Evolutionary conservation across 2,329 filamentous ascomycete genomes (phyloP).

Genomic region (Cladosporium velox): DNA sequence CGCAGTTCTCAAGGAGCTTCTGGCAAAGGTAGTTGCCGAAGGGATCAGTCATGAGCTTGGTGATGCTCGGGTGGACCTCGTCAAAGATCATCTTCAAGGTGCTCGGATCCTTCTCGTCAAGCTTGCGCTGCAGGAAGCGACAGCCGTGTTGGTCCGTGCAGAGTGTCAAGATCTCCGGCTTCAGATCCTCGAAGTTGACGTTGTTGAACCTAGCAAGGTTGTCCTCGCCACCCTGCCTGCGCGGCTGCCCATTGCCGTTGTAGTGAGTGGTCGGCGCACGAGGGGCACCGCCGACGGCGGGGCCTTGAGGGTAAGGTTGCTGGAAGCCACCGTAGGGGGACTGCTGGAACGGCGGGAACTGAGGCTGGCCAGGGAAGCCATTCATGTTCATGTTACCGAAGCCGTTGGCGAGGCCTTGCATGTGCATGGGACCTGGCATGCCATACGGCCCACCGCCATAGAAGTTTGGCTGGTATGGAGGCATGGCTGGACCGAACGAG

Average conservation of each 20-base stretch:
- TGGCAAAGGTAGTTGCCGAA: slow-evolving; percentile 99
- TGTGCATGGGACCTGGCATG: slow-evolving; percentile 24
- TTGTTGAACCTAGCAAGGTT: slow-evolving; percentile 63
- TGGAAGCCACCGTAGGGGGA: slow-evolving; percentile 60
- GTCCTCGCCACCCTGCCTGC: slow-evolving; percentile 15
- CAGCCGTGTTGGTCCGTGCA: slow-evolving; percentile 99
- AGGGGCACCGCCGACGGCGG: slow-evolving; percentile 32
- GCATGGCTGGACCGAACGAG: slow-evolving; percentile 20
- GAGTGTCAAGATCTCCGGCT: slow-evolving; percentile 80
- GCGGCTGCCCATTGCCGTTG: slow-evolving; percentile 12
- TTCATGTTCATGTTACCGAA: slow-evolving; percentile 67
- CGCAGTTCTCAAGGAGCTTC: slow-evolving; percentile 94
- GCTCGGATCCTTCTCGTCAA: slow-evolving; percentile 83
- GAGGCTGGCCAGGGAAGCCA: slow-evolving; percentile 45
- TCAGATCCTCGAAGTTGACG: slow-evolving; percentile 75
- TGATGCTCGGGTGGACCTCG: slow-evolving; percentile 89
- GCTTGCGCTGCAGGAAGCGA: slow-evolving; percentile 93
- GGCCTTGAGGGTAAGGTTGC: slow-evolving; percentile 44
- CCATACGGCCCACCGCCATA: slow-evolving; percentile 16
- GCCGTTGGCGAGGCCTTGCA: slow-evolving; percentile 62
- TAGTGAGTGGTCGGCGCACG: slow-evolving; percentile 46
- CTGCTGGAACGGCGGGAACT: slow-evolving; percentile 41
- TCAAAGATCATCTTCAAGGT: slow-evolving; percentile 90
- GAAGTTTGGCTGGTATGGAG: slow-evolving; percentile 16
- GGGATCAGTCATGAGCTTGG: slow-evolving; percentile 97